A percentile compares a stretch with the other conserved stretches of the same genome.
Evolutionary conservation across 352 stramenopile species (phyloP).

Genomic region (Pythium chondricola): DNA sequence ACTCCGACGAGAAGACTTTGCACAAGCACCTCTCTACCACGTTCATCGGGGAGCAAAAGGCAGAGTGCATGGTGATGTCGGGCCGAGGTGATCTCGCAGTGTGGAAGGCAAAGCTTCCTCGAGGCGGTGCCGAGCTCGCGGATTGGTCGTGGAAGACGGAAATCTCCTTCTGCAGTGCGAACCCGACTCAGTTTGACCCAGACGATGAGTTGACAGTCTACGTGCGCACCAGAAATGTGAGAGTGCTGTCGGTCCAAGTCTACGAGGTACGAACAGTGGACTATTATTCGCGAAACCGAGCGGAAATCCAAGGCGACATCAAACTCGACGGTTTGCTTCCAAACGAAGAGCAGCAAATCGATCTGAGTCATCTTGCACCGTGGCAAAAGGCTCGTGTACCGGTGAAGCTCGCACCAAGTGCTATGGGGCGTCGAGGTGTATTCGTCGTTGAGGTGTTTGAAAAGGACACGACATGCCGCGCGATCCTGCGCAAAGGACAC

Average conservation of each 20-base stretch:
- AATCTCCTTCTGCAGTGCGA: slow-evolving; percentile 48
- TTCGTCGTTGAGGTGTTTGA: slow-evolving; percentile 64
- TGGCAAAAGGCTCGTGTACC: slow-evolving; percentile 39
- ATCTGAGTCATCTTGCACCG: slow-evolving; percentile 36
- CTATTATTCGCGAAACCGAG: slow-evolving; percentile 40
- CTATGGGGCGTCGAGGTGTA: slow-evolving; percentile 26
- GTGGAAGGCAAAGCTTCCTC: slow-evolving; percentile 30
- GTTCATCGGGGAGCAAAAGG: slow-evolving; percentile 9
- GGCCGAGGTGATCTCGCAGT: slow-evolving; percentile 4
- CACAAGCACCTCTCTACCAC: background rate
- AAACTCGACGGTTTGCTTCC: slow-evolving; percentile 49
- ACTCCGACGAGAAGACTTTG: slow-evolving; percentile 1
- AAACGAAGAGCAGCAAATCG: slow-evolving; percentile 43
- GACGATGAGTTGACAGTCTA: slow-evolving; percentile 34
- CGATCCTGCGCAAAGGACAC: slow-evolving; percentile 51
- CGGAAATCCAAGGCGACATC: slow-evolving; percentile 43
- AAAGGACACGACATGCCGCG: slow-evolving; percentile 43
- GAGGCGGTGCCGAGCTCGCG: slow-evolving; percentile 13
- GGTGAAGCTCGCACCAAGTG: slow-evolving; percentile 8
- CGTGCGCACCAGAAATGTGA: slow-evolving; percentile 40
- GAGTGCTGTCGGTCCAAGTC: slow-evolving; percentile 44
- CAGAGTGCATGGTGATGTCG: slow-evolving; percentile 12
- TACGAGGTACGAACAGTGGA: slow-evolving; percentile 59
- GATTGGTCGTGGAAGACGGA: slow-evolving; percentile 17
- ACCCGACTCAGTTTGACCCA: slow-evolving; percentile 29